Conservation (phyloP, 2,329 filamentous ascomycete species). For the Aphanocladium album region DNA sequence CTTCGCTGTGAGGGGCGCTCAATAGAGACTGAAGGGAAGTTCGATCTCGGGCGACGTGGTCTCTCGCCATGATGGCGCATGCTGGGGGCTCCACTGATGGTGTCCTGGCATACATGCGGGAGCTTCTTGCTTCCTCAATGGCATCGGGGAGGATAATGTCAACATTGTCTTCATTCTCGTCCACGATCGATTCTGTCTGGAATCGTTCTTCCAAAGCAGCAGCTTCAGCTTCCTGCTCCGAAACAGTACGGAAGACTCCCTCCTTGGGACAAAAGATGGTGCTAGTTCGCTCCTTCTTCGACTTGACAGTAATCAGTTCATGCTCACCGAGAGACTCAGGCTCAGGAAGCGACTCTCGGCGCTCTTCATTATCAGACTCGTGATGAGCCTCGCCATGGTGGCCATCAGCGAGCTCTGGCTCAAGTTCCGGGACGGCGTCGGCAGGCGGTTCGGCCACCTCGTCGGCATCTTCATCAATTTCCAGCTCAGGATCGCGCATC, state of each 20-base stretch:
- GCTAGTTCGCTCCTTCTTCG: conserved; percentile 39
- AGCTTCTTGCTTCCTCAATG: conserved; percentile 28
- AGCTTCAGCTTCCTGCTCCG: conserved; percentile 49
- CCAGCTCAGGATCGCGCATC: not conserved
- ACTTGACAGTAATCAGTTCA: conserved; percentile 20
- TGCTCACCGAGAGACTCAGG: conserved; percentile 1
- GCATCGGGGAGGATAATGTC: conserved; percentile 19
- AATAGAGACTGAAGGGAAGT: conserved; percentile 58
- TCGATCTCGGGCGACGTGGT: conserved; percentile 48
- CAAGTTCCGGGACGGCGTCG: conserved; percentile 17
- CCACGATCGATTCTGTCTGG: conserved; percentile 22
- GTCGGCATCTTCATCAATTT: not conserved
- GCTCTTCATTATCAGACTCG: conserved; percentile 10
- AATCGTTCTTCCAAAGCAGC: conserved; percentile 33
- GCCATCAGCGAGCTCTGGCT: conserved; percentile 9
- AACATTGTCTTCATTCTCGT: conserved; percentile 22
- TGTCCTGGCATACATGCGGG: conserved; percentile 48
- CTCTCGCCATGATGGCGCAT: conserved; percentile 52
- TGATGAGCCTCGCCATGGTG: not conserved
- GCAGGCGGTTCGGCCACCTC: not conserved
- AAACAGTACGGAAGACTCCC: conserved; percentile 58
- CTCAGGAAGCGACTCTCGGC: conserved; percentile 15
- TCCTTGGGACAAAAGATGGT: conserved; percentile 57
- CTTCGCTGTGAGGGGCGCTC: conserved; percentile 45
- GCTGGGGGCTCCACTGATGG: conserved; percentile 58